Evolutionary conservation across 2,329 filamentous ascomycete genomes (phyloP).

Genomic region (Macrophomina pseudophaseolina): DNA sequence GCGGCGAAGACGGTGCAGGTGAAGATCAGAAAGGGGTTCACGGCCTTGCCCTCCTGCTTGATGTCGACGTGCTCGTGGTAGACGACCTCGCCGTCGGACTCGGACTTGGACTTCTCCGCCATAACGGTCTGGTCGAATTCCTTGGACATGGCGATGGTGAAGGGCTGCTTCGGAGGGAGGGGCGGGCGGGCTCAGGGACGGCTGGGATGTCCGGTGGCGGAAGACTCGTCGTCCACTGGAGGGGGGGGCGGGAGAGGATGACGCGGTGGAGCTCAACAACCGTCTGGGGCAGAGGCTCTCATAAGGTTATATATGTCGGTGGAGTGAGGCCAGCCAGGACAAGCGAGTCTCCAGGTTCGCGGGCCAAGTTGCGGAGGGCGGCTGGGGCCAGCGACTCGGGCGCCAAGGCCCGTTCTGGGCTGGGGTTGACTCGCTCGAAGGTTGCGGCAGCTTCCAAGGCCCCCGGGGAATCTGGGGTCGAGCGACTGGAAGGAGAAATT

Average conservation of each 20-base stretch:
- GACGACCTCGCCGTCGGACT: neutral
- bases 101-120: conserved; percentile 14
- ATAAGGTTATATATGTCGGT: conserved; percentile 6
- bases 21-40: conserved; percentile 4
- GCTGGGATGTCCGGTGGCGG: no score
- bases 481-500: conserved; percentile 1
- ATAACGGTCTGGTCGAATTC: neutral
- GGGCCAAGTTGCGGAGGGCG: neutral
- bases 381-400: neutral
- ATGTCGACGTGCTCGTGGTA: conserved; percentile 10
- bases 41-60: conserved; percentile 16
- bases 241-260: neutral
- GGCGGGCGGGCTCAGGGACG: neutral
- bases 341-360: neutral
- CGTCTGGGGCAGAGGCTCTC: neutral
- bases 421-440: conserved; percentile 5
- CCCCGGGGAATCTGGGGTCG: conserved; percentile 14
- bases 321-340: neutral
- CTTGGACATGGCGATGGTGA: neutral
- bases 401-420: neutral
- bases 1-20: conserved; percentile 19
- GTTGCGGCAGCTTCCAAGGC: neutral
- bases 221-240: neutral
- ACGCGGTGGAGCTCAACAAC: neutral
- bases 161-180: neutral